Percentiles rank a stretch among this genome's conserved stretches.
These are phyloP conservation scores for Tricladium varicosporioides DNA, from an alignment of 2,329 filamentous ascomycete genomes.

Conservation along the genomic window DNA sequence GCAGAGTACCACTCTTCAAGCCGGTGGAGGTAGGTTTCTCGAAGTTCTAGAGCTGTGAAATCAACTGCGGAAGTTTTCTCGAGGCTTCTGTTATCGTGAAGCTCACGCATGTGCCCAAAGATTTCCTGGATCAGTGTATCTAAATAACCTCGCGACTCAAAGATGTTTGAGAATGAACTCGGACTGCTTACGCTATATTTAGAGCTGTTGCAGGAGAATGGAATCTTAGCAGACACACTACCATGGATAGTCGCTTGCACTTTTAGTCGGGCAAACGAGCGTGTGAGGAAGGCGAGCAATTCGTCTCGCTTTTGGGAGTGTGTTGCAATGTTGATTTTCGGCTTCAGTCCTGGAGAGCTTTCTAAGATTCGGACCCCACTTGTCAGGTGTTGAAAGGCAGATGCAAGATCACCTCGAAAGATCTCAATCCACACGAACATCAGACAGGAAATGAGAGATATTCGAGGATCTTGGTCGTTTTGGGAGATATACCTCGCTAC, in stretches of 20 bases:
- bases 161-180: slow-evolving; percentile 5
- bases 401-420: slow-evolving; percentile 11
- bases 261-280: slow-evolving; percentile 7
- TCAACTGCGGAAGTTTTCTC: not conserved
- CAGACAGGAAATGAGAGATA: slow-evolving; percentile 14
- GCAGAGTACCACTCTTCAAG: slow-evolving; percentile 6
- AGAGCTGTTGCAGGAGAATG: not conserved
- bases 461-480: slow-evolving; percentile 6
- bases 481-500: slow-evolving; percentile 9
- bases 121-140: slow-evolving; percentile 13
- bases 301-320: not conserved
- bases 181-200: not conserved
- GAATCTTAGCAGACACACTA: not conserved
- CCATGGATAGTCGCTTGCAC: slow-evolving; percentile 8
- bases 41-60: not conserved
- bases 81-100: slow-evolving; percentile 1
- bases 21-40: not conserved
- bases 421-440: slow-evolving; percentile 22
- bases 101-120: slow-evolving; percentile 9
- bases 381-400: slow-evolving; percentile 13
- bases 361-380: slow-evolving; percentile 13
- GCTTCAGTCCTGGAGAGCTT: not conserved
- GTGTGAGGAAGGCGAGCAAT: slow-evolving; percentile 2
- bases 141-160: slow-evolving; percentile 11
- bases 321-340: not conserved